phyloP scores from a whole-genome alignment of 2,329 filamentous ascomycete species.

The Sporothrix brasiliensis region DNA sequence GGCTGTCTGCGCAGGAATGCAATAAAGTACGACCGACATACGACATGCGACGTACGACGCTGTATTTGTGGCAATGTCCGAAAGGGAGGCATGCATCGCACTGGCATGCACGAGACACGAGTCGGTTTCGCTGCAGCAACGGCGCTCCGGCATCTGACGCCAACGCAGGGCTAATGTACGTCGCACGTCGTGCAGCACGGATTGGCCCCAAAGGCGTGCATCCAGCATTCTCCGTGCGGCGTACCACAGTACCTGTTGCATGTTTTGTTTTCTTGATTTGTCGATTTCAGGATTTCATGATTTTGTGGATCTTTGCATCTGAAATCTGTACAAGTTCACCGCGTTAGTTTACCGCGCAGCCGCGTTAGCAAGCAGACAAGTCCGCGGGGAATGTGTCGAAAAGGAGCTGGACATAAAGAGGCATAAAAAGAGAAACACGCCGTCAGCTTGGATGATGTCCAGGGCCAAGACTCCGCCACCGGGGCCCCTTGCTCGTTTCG shows the following conservation, averaged over 20 bases:
- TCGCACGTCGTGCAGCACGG: not conserved
- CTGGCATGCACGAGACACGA: conserved; percentile 10
- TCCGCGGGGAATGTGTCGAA: not conserved
- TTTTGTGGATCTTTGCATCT: not conserved
- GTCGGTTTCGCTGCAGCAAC: conserved; percentile 20
- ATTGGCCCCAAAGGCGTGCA: not conserved
- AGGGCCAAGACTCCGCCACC: conserved; percentile 15
- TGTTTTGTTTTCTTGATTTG: not conserved
- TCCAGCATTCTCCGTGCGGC: not conserved
- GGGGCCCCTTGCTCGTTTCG: not conserved
- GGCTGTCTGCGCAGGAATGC: not conserved
- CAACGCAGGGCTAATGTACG: conserved; percentile 5
- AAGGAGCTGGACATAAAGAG: not conserved
- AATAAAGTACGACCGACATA: not conserved
- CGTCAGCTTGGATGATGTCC: not conserved
- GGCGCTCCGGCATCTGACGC: conserved; percentile 5
- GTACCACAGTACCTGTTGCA: no score
- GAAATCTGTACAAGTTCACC: no score
- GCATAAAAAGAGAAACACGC: not conserved
- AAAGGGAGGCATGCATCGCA: not conserved
- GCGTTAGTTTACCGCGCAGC: no score
- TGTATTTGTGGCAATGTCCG: not conserved
- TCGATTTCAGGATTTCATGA: not conserved
- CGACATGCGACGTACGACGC: not conserved
- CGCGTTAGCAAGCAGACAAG: not conserved